Evolutionary conservation across 2,329 filamentous ascomycete genomes (phyloP), one percentile per base, ranked within the genome.

Genomic region (Westerdykella sp.): DNA sequence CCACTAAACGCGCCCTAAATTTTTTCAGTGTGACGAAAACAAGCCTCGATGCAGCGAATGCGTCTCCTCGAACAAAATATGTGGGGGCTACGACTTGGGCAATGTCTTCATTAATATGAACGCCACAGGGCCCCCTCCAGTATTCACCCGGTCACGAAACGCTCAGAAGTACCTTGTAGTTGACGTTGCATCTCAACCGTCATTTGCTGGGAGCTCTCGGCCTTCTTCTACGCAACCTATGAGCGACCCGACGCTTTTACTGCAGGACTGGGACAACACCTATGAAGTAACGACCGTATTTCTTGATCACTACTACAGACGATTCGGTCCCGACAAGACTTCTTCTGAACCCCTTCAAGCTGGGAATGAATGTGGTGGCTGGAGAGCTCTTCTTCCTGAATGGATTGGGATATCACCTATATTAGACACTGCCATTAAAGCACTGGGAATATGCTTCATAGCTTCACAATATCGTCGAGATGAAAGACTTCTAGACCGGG

Each of bases 81-180:
- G 54, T 34, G 51, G 53, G 21, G 54, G 54, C 16, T 57, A 54
- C 37, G 50, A 53, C 32, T 41, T 53, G 35, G 47, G 47, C 11
- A 42, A 47, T 18, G 48, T 55, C 22, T 57, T 57, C 45, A 55
- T 55, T 41, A 57, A 57, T 30, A 42, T 54, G 1, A 49, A 47
- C 18, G 50, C 54, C n/a, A 37, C 44, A 9, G 43, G 40, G 10
- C 49, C 54, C 14, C 49, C 52, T 6, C 46, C 53, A n/a, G 35
- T 48, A 9, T 57, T 52, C 50, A 56, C 45, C 34, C 45, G 53
- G 22, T 46, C 48, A 10, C 47, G 50, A 23, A 49, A 53, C 39
- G 52, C 52, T 22, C 53, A 53, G 37, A 55, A 57, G 35, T 51
- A 54, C 28, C 49, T 55, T 13, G 44, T 54, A 4, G 37, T 56